These are phyloP conservation scores for Psilocybe sp. DNA, from an alignment of 768 basidiomycete genomes.

Conservation along the genomic window DNA sequence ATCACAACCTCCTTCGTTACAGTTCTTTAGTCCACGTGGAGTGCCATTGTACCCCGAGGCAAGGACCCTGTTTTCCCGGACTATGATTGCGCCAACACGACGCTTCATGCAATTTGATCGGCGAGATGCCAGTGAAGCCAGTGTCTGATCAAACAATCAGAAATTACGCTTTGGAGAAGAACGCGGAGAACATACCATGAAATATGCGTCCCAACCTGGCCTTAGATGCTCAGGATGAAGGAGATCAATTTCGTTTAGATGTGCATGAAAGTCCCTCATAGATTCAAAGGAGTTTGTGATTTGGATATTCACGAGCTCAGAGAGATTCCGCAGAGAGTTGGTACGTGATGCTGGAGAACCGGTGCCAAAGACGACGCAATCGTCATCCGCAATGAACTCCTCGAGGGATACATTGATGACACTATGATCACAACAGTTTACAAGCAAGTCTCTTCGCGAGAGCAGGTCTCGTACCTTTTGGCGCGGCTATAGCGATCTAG, in stretches of 20 bases:
- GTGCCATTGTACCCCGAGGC: constrained; percentile 97
- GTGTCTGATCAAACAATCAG: constrained; percentile 47
- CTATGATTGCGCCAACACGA: constrained; percentile 91
- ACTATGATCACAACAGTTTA: constrained; percentile 2
- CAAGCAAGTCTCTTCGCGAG: background rate
- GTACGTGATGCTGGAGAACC: constrained; percentile 7
- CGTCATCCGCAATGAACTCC: constrained; percentile 73
- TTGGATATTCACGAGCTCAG: constrained; percentile 57
- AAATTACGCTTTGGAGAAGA: background rate
- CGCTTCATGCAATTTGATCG: constrained; percentile 97
- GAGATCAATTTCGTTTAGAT: constrained; percentile 71
- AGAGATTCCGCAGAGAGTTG: constrained; percentile 28
- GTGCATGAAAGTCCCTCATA: constrained; percentile 48
- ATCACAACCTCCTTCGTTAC: constrained; percentile 86
- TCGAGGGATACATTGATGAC: constrained; percentile 46
- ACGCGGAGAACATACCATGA: constrained; percentile 65
- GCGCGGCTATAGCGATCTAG: constrained; percentile 63
- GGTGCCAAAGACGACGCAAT: constrained; percentile 62
- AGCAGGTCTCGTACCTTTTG: constrained; percentile 36
- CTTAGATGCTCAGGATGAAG: constrained; percentile 72
- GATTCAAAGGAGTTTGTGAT: constrained; percentile 64
- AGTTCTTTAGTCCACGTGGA: constrained; percentile 85
- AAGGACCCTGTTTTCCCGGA: constrained; percentile 76
- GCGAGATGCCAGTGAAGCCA: constrained; percentile 86
- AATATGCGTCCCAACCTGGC: constrained; percentile 94